Base-by-base conservation (phyloP, 768 basidiomycete species). In the Amanita inopinata region DNA sequence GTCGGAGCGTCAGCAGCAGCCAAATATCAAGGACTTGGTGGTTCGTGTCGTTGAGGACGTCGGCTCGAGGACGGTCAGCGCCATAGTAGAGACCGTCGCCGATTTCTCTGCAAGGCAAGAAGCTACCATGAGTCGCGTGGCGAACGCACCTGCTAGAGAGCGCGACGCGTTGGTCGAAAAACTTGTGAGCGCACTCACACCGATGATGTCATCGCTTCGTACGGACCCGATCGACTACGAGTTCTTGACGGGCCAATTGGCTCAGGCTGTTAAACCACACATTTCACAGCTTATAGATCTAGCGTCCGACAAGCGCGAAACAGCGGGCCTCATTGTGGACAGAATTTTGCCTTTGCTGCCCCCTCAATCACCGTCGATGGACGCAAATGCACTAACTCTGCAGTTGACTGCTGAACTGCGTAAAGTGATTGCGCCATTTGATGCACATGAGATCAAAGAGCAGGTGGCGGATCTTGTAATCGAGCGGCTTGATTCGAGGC, bases 241-340 rank as follows among this genome's bases (percentile, higher is more conserved):
- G 25, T 67, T 71, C 49, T 64, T 91, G 45, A 91, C 88, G 2
- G 67, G 65, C 33, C 76, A 77, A 51, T 74, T 91, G 11, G 72
- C 82, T 17, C 83, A 91, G 58, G 83, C 88, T 0, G 88, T 91
- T 54, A 89, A 90, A 52, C 88, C 88, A 5, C 83, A 89, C 49
- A 88, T 91, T 18, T 76, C 85, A 1, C 86, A 91, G 51, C 77
- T 91, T 46, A 91, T 91, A 48, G 88, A 91, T 55, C 72, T 91
- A 37, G 81, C 88, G 19, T 87, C 84, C 0, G 88, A 91, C 57
- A 91, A 91, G 57, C 74, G 84, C 25, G 88, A 91, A 60, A 91
- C 88, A 3, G 88, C 88, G 3, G 70, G 73, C 5, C 72, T 91
- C 31, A 91, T 91, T 45, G 75, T 88, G 20, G 74, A 89, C 39